Evolutionary conservation across 2,329 filamentous ascomycete genomes (phyloP).

Genomic region (Tothia fuscella): DNA sequence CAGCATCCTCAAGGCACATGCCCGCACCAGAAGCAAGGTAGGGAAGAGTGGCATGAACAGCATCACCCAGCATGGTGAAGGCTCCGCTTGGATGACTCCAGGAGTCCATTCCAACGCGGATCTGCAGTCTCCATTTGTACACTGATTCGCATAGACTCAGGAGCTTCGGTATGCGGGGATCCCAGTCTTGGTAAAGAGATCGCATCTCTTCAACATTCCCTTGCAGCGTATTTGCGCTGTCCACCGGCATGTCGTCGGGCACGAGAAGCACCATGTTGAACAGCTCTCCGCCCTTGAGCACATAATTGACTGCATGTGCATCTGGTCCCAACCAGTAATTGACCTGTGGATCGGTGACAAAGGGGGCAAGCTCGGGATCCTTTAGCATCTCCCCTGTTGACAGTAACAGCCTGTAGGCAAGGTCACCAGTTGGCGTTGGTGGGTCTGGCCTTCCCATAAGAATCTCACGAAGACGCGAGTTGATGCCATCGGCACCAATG

Average conservation of each 20-base stretch:
- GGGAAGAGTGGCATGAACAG: conserved; percentile 50
- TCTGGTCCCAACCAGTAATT: conserved; percentile 43
- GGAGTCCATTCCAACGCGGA: conserved; percentile 38
- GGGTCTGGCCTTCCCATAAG: conserved; percentile 34
- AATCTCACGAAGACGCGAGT: conserved; percentile 32
- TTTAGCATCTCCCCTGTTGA: conserved; percentile 34
- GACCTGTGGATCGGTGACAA: conserved; percentile 37
- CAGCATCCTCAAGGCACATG: conserved; percentile 27
- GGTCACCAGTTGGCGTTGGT: conserved; percentile 37
- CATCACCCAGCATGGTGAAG: conserved; percentile 38
- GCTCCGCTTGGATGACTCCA: conserved; percentile 1
- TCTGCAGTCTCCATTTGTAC: conserved; percentile 50
- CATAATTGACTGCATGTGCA: conserved; percentile 42
- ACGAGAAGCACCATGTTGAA: conserved; percentile 42
- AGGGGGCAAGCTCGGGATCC: conserved; percentile 33
- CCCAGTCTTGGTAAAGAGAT: conserved; percentile 44
- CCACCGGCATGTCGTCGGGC: conserved; percentile 37
- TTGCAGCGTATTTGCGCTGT: conserved; percentile 26
- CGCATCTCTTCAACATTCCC: conserved; percentile 44
- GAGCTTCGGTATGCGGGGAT: conserved; percentile 41
- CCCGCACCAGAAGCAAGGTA: conserved; percentile 48
- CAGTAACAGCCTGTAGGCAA: conserved; percentile 39
- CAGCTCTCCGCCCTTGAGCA: conserved; percentile 34
- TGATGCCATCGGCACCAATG: conserved; percentile 38
- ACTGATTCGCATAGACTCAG: conserved; percentile 45